These are phyloP conservation scores for Colletotrichum cuscutae DNA, from an alignment of 2,329 filamentous ascomycete genomes.

Conservation along the genomic window DNA sequence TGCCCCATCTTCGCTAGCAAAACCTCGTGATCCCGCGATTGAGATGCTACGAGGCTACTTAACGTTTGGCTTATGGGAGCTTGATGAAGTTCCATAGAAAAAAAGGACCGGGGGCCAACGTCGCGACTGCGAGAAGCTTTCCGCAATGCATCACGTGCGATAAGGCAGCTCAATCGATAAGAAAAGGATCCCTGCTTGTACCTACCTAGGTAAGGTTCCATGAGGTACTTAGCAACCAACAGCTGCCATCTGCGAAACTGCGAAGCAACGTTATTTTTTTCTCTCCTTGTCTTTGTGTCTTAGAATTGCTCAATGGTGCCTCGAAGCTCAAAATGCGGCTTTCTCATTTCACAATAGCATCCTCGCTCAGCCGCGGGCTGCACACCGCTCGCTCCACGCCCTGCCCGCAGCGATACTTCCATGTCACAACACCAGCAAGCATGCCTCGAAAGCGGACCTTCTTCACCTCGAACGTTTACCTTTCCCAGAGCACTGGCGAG, in stretches of 20 bases:
- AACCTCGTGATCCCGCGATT: background rate
- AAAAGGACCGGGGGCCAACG: background rate
- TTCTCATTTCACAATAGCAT: conserved; percentile 25
- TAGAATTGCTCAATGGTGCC: conserved; percentile 18
- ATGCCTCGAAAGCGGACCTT: conserved; percentile 69
- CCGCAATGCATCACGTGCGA: conserved; percentile 19
- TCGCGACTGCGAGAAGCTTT: conserved; percentile 5
- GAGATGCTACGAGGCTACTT: conserved; percentile 10
- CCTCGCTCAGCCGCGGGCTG: conserved; percentile 29
- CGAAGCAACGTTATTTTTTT: background rate
- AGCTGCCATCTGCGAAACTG: background rate
- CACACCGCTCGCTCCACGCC: conserved; percentile 12
- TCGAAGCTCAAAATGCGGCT: conserved; percentile 24
- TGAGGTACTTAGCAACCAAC: background rate
- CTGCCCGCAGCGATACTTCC: conserved; percentile 51
- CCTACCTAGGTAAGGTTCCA: background rate
- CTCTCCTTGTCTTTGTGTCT: background rate
- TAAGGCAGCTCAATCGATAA: background rate
- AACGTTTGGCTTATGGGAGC: background rate
- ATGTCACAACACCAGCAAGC: conserved; percentile 54
- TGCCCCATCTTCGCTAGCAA: conserved; percentile 32
- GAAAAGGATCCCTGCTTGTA: background rate
- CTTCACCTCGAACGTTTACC: conserved; percentile 72
- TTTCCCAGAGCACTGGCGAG: conserved; percentile 54
- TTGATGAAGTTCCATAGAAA: background rate